Conservation (phyloP, 1,139 yeast genomes). For the Yamadazyma atmosphaerica region DNA sequence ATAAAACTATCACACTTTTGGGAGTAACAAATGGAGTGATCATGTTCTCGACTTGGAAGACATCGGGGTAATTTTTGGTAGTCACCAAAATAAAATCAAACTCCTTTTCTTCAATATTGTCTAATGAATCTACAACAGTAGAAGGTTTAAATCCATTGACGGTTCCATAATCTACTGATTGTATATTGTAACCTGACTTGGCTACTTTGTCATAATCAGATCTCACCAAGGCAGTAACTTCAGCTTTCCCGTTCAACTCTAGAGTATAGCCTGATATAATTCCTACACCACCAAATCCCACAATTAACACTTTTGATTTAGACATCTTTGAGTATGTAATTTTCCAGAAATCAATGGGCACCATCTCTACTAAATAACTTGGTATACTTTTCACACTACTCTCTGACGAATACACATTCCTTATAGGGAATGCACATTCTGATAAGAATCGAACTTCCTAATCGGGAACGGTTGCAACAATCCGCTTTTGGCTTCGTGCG, state of each 20-base stretch:
- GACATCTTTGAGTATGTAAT: background rate
- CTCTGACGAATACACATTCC: background rate
- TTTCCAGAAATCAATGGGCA: background rate
- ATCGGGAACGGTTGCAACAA: background rate
- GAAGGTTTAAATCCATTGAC: conserved; percentile 27
- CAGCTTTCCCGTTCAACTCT: conserved; percentile 24
- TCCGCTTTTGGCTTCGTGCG: background rate
- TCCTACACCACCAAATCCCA: conserved; percentile 64
- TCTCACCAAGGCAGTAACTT: conserved; percentile 33
- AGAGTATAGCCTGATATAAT: conserved; percentile 29
- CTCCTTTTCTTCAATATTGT: conserved; percentile 22
- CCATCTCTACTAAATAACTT: background rate
- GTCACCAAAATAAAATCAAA: conserved; percentile 35
- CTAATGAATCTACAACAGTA: conserved; percentile 23
- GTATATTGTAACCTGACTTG: conserved; percentile 29
- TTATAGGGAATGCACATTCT: background rate
- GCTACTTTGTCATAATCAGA: conserved; percentile 30
- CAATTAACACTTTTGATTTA: conserved; percentile 41
- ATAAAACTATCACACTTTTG: conserved; percentile 22
- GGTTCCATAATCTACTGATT: conserved; percentile 26
- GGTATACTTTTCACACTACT: background rate
- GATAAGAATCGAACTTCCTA: background rate
- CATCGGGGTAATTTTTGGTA: conserved; percentile 34
- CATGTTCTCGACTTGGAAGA: conserved; percentile 14
- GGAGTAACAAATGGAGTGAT: conserved; percentile 16